These are phyloP conservation scores for Plasmodium gonderi DNA, from an alignment of 169 alveolate species.

Conservation along the genomic window DNA sequence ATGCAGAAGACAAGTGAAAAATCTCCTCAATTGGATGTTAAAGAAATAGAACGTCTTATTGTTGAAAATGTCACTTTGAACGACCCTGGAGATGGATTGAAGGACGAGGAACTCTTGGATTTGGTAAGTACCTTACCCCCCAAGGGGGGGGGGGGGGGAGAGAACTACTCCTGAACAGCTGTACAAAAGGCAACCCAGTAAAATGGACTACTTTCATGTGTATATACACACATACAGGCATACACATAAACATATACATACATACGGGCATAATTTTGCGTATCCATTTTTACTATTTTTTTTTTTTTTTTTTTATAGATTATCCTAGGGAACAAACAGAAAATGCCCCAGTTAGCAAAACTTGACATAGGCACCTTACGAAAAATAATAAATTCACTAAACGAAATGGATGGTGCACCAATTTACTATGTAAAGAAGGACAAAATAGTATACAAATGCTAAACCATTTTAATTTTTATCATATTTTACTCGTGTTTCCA, in stretches of 20 bases:
- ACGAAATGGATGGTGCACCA: conserved; percentile 75
- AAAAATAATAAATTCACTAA: conserved; percentile 45
- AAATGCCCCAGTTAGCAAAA: conserved; percentile 50
- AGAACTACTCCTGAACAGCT: no score
- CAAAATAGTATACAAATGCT: conserved; percentile 52
- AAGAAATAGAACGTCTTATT: conserved; percentile 40
- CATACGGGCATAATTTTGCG: neutral
- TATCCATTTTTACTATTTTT: neutral
- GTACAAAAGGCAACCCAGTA: no score
- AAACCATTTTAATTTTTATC: neutral
- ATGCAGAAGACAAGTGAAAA: neutral
- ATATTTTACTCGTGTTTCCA: neutral
- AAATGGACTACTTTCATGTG: neutral
- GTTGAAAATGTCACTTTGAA: conserved; percentile 64
- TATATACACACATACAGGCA: neutral
- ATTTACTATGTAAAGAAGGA: conserved; percentile 65
- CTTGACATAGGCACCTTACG: conserved; percentile 32
- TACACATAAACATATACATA: neutral
- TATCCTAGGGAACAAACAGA: conserved; percentile 57
- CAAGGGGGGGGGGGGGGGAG: neutral
- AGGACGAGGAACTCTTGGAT: conserved; percentile 78
- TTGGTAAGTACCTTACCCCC: conserved; percentile 49
- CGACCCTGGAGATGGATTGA: conserved; percentile 74
- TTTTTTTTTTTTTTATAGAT: neutral
- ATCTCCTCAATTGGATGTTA: neutral